Conservation (phyloP, 805 yeast species). For the Candida pini region DNA sequence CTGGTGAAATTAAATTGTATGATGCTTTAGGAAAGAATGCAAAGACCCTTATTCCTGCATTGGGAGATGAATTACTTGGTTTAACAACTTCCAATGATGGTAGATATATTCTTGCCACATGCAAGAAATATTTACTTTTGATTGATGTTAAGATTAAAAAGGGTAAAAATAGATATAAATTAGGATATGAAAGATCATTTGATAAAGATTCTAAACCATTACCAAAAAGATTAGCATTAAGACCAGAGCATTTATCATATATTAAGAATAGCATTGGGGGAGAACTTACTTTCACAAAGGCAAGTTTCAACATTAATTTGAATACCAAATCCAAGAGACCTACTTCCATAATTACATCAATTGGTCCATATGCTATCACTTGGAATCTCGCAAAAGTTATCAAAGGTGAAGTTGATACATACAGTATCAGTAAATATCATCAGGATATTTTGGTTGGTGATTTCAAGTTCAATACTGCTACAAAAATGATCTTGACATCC, state of each 20-base stretch:
- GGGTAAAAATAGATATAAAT: constrained; percentile 52
- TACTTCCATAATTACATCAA: constrained; percentile 66
- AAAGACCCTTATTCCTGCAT: constrained; percentile 72
- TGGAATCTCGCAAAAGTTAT: constrained; percentile 69
- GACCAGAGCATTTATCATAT: constrained; percentile 66
- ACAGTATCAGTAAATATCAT: constrained; percentile 57
- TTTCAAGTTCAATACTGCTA: constrained; percentile 68
- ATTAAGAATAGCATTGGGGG: constrained; percentile 47
- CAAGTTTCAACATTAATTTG: constrained; percentile 72
- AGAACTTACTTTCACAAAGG: constrained; percentile 59
- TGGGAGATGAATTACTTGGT: constrained; percentile 70
- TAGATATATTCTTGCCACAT: constrained; percentile 75
- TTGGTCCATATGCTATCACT: constrained; percentile 76
- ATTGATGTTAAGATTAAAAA: constrained; percentile 60
- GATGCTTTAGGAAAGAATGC: constrained; percentile 72
- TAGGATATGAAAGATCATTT: constrained; percentile 64
- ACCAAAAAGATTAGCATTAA: constrained; percentile 60
- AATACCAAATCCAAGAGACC: constrained; percentile 44
- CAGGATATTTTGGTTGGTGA: constrained; percentile 67
- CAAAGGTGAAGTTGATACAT: constrained; percentile 47
- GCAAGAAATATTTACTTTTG: constrained; percentile 62
- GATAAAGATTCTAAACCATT: constrained; percentile 60
- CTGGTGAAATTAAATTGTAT: constrained; percentile 72
- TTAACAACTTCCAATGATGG: constrained; percentile 76
- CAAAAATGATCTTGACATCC: constrained; percentile 66